These are phyloP conservation scores for Solanum etuberosum DNA, from an alignment of 257 asterid genomes.

Conservation along the genomic window DNA sequence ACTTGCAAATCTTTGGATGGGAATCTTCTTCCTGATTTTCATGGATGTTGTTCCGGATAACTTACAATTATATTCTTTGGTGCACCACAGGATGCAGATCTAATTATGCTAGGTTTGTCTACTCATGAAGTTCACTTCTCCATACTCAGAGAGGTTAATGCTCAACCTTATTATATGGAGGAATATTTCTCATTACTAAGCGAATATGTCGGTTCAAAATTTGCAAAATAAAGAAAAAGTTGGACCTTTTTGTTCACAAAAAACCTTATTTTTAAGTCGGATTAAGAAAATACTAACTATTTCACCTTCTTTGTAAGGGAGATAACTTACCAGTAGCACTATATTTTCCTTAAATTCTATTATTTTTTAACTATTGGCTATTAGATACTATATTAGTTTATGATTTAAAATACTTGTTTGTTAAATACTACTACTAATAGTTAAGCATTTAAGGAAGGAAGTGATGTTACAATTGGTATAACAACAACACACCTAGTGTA, in stretches of 20 bases:
- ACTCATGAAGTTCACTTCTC: constrained; percentile 57
- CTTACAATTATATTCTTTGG: neutral
- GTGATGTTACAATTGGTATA: neutral
- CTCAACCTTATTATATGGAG: neutral
- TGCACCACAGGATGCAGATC: constrained; percentile 49
- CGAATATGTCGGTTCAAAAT: neutral
- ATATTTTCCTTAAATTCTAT: neutral
- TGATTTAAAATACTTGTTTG: neutral
- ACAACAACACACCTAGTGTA: neutral
- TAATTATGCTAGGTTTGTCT: constrained; percentile 57
- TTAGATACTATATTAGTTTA: neutral
- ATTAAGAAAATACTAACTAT: neutral
- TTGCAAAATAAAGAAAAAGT: neutral
- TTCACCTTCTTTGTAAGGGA: neutral
- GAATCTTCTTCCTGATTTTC: neutral
- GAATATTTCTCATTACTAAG: neutral
- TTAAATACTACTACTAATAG: neutral
- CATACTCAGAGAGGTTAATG: constrained; percentile 51
- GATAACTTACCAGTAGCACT: neutral
- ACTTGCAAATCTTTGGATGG: neutral
- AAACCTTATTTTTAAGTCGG: neutral
- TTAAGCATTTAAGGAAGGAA: neutral
- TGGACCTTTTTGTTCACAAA: neutral
- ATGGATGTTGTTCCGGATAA: neutral
- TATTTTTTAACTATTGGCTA: too few relatives aligned